Base-by-base conservation (phyloP, 192 early-diverging fungal genomes). In the Funneliformis mosseae region DNA sequence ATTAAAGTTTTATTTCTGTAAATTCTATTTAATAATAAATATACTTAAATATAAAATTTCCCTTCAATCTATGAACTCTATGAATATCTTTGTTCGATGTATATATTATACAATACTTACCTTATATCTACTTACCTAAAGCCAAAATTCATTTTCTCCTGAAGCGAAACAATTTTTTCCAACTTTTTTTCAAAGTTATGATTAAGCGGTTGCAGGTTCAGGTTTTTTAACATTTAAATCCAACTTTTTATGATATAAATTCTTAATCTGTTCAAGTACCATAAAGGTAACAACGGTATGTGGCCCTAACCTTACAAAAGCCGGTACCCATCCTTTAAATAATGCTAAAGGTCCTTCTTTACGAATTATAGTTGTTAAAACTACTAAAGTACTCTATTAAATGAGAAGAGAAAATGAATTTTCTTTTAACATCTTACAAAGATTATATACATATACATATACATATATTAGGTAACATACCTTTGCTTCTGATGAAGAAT, bases 211-310 rank as follows among this genome's bases (percentile, higher is more conserved):
- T 5, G 50, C 50, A 55, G 16, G 33, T 33, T 33, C 7, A 21
- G 18, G 5, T 21, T 55, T 55, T 55, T 55, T 18, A 18, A 18
- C 6, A 21, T 18, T 55, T 4, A 55, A 55, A 55, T 14, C 18
- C 7, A 55, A 55, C 21, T 18, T 55, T 6, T 55, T 77, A 46
- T 59, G 3, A 60, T 79, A 79, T 25, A 79, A 39, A 2, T 82
- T 84, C 60, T 89, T 90, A 80, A 94, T 89, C 82, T 94, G 90
- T 79, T 96, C 95, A 12, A 96, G 83, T 41, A 95, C 90, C 39
- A 95, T 88, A 83, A 96, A 95, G 0, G 95, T 95, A 33, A 94
- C 87, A 42, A 95, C 93, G 46, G 94, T 95, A 76, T 96, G 95
- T 23, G 95, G 95, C 0, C 91, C 94, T 23, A 95, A 87, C 50